Conservation (phyloP, 306 rosid genomes). For the Quercus dentata region DNA sequence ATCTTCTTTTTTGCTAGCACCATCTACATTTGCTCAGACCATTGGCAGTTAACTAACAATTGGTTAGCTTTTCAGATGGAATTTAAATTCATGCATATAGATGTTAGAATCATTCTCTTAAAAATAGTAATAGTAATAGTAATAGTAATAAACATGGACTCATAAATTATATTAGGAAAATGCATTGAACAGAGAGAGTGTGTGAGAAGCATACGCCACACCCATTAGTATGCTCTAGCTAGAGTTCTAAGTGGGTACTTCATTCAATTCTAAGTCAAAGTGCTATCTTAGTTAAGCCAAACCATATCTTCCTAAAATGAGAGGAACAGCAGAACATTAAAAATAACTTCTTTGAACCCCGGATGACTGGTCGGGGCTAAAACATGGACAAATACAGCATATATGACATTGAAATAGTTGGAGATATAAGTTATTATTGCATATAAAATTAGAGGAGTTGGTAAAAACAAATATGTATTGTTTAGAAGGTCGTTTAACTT, state of each 20-base stretch:
- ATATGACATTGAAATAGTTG: neutral
- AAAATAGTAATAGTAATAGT: no score
- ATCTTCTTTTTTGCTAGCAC: neutral
- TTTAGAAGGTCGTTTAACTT: neutral
- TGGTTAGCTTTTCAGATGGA: neutral
- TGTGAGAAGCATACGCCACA: neutral
- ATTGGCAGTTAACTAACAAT: neutral
- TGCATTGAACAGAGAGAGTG: neutral
- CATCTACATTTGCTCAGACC: neutral
- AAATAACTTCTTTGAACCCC: no score
- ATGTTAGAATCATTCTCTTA: no score
- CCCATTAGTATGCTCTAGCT: neutral
- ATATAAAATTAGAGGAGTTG: neutral
- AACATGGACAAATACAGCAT: neutral
- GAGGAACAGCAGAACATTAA: no score
- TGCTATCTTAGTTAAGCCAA: no score
- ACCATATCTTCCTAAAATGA: no score
- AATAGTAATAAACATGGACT: no score
- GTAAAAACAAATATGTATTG: neutral
- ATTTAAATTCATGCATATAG: neutral
- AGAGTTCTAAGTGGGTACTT: neutral
- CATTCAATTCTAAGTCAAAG: neutral
- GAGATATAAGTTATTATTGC: neutral
- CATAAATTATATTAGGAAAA: no score
- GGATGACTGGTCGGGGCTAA: neutral